A percentile compares a stretch with the other conserved stretches of the same genome.
These are phyloP conservation scores for Lasiodiplodia theobromae DNA, from an alignment of 2,329 filamentous ascomycete genomes.

Conservation along the genomic window DNA sequence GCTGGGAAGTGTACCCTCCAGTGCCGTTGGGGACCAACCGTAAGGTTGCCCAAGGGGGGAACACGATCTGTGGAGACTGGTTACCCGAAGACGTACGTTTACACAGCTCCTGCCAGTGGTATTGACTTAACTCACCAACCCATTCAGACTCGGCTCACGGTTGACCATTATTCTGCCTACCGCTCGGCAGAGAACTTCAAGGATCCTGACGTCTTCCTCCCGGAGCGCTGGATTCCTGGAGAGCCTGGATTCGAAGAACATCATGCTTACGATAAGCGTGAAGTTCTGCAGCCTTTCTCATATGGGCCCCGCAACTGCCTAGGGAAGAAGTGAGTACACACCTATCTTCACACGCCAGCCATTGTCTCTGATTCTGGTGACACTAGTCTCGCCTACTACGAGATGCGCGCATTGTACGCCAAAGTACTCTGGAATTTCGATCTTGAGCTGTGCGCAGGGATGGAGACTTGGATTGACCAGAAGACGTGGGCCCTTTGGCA, in stretches of 20 bases:
- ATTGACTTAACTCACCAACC: neutral
- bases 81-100: slow-evolving; percentile 42
- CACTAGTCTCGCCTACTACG: slow-evolving; percentile 45
- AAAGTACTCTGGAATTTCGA: slow-evolving; percentile 51
- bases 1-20: slow-evolving; percentile 48
- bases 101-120: neutral
- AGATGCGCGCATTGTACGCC: slow-evolving; percentile 50
- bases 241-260: slow-evolving; percentile 36
- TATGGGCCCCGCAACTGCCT: slow-evolving; percentile 51
- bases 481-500: slow-evolving; percentile 46
- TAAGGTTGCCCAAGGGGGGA: slow-evolving; percentile 44
- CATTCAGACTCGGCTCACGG: slow-evolving; percentile 36
- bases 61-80: slow-evolving; percentile 45
- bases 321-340: slow-evolving; percentile 44
- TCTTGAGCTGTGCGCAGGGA: slow-evolving; percentile 43
- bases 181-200: slow-evolving; percentile 41
- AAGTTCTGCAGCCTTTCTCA: slow-evolving; percentile 53
- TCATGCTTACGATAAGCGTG: slow-evolving; percentile 42
- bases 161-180: slow-evolving; percentile 26
- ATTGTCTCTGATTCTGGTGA: slow-evolving; percentile 5
- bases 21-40: slow-evolving; percentile 45
- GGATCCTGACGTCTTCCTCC: slow-evolving; percentile 45
- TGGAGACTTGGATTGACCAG: slow-evolving; percentile 41
- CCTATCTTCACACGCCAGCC: slow-evolving; percentile 13
- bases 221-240: slow-evolving; percentile 51